A percentile compares a stretch with the other conserved stretches of the same genome.
Evolutionary conservation across 2,329 filamentous ascomycete genomes (phyloP).

Genomic region (Aureobasidium musti): DNA sequence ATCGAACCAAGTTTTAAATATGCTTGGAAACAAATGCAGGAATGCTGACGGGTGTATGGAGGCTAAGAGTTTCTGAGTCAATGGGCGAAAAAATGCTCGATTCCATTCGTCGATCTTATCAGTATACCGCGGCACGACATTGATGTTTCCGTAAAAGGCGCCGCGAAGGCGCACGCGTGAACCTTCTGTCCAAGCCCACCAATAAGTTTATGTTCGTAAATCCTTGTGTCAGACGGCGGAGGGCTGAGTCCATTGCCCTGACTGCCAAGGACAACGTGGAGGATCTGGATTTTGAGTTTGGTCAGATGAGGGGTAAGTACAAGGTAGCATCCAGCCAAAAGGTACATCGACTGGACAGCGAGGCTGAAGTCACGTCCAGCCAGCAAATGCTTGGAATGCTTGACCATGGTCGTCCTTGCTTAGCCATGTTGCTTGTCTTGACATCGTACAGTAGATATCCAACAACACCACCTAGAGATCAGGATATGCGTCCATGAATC

Average conservation of each 20-base stretch:
- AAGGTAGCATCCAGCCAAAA: conserved; percentile 4
- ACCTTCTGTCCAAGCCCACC: conserved; percentile 13
- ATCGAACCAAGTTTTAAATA: neutral
- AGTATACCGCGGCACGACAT: conserved; percentile 18
- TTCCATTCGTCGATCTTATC: conserved; percentile 6
- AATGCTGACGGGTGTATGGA: neutral
- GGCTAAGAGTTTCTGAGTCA: conserved; percentile 3
- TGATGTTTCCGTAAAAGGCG: conserved; percentile 7
- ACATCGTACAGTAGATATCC: neutral
- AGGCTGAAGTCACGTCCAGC: neutral
- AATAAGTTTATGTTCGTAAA: conserved; percentile 8
- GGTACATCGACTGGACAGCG: neutral
- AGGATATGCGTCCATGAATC: neutral
- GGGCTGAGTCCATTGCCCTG: neutral
- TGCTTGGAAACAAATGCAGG: neutral
- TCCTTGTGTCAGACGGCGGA: neutral
- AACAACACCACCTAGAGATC: neutral
- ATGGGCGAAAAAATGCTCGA: neutral
- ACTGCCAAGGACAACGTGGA: conserved; percentile 11
- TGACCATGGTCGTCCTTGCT: neutral
- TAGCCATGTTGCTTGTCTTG: conserved; percentile 12
- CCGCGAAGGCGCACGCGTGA: neutral
- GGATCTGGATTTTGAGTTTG: neutral
- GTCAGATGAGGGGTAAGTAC: conserved; percentile 10
- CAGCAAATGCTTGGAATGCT: conserved; percentile 10